These are phyloP conservation scores for Kluyveromyces lactis DNA, from an alignment of 805 yeast species.

Conservation along the genomic window DNA sequence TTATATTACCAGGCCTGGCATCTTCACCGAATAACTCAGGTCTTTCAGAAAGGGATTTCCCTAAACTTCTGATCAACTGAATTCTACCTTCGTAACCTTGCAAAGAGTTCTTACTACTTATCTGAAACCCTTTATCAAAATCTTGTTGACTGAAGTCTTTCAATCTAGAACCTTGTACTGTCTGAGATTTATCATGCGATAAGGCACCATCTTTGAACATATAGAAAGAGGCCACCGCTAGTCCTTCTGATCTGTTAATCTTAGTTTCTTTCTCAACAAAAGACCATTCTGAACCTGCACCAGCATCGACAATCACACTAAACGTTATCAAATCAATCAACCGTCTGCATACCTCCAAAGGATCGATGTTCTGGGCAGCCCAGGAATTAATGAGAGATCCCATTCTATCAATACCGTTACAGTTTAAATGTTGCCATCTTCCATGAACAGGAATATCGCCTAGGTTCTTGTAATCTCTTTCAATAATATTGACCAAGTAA, in stretches of 20 bases:
- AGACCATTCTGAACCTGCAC: conserved; percentile 55
- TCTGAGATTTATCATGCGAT: conserved; percentile 29
- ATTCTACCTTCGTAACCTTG: conserved; percentile 50
- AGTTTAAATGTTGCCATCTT: conserved; percentile 58
- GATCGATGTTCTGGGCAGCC: conserved; percentile 26
- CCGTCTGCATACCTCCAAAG: conserved; percentile 42
- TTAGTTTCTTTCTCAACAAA: conserved; percentile 34
- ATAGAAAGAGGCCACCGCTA: conserved; percentile 52
- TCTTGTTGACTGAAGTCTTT: conserved; percentile 28
- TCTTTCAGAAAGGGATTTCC: conserved; percentile 36
- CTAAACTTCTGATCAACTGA: conserved; percentile 38
- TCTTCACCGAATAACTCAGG: conserved; percentile 37
- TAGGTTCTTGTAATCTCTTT: conserved; percentile 37
- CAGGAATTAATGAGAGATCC: conserved; percentile 35
- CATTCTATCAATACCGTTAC: conserved; percentile 39
- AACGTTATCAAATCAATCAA: conserved; percentile 51
- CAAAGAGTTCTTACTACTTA: conserved; percentile 39
- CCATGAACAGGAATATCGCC: conserved; percentile 55
- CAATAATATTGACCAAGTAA: conserved; percentile 38
- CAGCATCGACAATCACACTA: conserved; percentile 58
- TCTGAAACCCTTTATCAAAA: conserved; percentile 40
- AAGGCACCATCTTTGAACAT: conserved; percentile 45
- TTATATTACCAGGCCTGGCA: conserved; percentile 45
- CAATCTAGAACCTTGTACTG: conserved; percentile 39
- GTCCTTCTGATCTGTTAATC: conserved; percentile 48